A percentile compares a stretch with the other conserved stretches of the same genome.
Evolutionary conservation across 2,329 filamentous ascomycete genomes (phyloP).

Genomic region (Thelonectria blattea): DNA sequence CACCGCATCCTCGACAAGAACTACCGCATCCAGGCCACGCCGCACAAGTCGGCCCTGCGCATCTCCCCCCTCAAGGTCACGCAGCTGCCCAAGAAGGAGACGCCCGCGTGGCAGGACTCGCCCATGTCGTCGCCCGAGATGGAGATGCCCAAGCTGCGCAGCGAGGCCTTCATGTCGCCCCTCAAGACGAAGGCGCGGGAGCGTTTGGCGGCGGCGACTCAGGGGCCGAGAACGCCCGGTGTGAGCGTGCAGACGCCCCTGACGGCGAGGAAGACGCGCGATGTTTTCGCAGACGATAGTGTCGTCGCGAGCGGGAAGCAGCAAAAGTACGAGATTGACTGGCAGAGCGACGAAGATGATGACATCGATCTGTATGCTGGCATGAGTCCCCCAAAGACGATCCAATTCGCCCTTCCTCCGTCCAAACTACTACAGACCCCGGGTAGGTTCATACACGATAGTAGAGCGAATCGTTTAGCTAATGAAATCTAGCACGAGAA

Average conservation of each 20-base stretch:
- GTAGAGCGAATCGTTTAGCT: neutral
- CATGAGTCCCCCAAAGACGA: slow-evolving; percentile 92
- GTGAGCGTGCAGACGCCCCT: slow-evolving; percentile 83
- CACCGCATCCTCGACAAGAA: slow-evolving; percentile 95
- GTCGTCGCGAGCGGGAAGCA: slow-evolving; percentile 36
- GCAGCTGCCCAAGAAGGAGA: slow-evolving; percentile 43
- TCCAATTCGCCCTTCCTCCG: slow-evolving; percentile 81
- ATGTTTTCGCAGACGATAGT: slow-evolving; percentile 51
- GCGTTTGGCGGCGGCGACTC: slow-evolving; percentile 50
- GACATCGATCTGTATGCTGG: slow-evolving; percentile 68
- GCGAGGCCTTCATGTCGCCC: slow-evolving; percentile 85
- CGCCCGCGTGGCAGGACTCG: slow-evolving; percentile 58
- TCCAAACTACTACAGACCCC: slow-evolving; percentile 82
- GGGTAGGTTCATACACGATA: slow-evolving; percentile 53
- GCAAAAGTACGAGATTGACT: slow-evolving; percentile 65
- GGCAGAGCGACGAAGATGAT: slow-evolving; percentile 77
- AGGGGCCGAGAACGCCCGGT: slow-evolving; percentile 74
- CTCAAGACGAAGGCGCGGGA: slow-evolving; percentile 54
- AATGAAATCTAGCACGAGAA: slow-evolving; percentile 65
- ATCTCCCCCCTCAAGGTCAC: slow-evolving; percentile 53
- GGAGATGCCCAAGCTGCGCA: slow-evolving; percentile 80
- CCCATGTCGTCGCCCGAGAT: slow-evolving; percentile 78
- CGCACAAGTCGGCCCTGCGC: slow-evolving; percentile 63
- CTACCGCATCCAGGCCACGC: slow-evolving; percentile 91
- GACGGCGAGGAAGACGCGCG: slow-evolving; percentile 55